Percentiles rank a stretch among this genome's conserved stretches.
Evolutionary conservation across 208 protist species (phyloP).

Genomic region (Lotmaria passim): DNA sequence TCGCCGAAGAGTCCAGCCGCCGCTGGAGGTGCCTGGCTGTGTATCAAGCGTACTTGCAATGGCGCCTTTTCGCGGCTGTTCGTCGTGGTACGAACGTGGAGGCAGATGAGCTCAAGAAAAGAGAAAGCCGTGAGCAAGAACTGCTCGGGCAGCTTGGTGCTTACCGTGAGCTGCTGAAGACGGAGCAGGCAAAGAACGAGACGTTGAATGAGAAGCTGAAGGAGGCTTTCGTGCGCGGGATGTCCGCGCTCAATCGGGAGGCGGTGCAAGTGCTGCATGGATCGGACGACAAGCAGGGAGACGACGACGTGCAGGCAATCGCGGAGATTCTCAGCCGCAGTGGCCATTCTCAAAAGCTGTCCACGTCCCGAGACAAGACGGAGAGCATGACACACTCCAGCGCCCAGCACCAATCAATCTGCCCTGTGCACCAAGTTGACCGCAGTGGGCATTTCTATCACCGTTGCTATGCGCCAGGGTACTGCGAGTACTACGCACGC

Average conservation of each 20-base stretch:
- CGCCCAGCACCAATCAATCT: slow-evolving; percentile 28
- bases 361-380: slow-evolving; percentile 3
- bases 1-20: slow-evolving; percentile 11
- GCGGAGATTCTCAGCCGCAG: slow-evolving; percentile 57
- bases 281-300: slow-evolving; percentile 31
- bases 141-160: slow-evolving; percentile 49
- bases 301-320: slow-evolving; percentile 49
- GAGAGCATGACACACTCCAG: slow-evolving; percentile 5
- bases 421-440: slow-evolving; percentile 54
- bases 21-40: slow-evolving; percentile 13
- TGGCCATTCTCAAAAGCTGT: slow-evolving; percentile 11
- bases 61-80: slow-evolving; percentile 59
- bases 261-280: slow-evolving; percentile 85
- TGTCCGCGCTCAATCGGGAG: slow-evolving; percentile 91
- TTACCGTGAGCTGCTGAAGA: slow-evolving; percentile 31
- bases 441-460: slow-evolving; percentile 61
- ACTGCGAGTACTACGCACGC: slow-evolving; percentile 16
- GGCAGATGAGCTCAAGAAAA: slow-evolving; percentile 26
- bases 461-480: slow-evolving; percentile 64
- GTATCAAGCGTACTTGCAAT: slow-evolving; percentile 53
- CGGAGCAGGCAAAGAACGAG: slow-evolving; percentile 45
- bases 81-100: slow-evolving; percentile 37
- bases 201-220: slow-evolving; percentile 71
- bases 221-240: slow-evolving; percentile 83
- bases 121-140: slow-evolving; percentile 50